Conservation (phyloP, 768 basidiomycete species). For the Phylloporus rhodoxanthus region DNA sequence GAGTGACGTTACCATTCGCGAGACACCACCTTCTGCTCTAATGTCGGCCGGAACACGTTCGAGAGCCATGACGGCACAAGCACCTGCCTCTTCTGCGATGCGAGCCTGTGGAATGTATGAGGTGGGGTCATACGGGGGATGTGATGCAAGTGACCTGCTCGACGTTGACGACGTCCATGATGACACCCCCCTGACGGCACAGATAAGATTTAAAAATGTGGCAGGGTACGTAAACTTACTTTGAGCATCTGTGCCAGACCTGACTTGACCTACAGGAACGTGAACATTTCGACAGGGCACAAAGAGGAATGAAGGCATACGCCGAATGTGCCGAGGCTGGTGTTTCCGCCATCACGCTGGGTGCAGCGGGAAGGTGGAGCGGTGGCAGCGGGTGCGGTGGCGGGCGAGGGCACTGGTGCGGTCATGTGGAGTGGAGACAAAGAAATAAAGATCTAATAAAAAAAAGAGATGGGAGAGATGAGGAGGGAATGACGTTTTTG, state of each 20-base stretch:
- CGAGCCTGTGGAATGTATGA: constrained; percentile 54
- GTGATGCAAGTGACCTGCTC: constrained; percentile 42
- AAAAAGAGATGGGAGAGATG: too few relatives aligned
- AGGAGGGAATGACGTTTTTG: not conserved
- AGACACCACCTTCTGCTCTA: constrained; percentile 85
- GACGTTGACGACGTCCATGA: constrained; percentile 92
- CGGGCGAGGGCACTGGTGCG: not conserved
- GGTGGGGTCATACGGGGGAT: constrained; percentile 6
- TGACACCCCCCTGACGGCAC: constrained; percentile 63
- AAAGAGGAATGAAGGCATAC: constrained; percentile 33
- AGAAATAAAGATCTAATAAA: not conserved
- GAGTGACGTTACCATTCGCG: constrained; percentile 72
- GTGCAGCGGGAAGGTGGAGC: constrained; percentile 46
- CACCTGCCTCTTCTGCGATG: constrained; percentile 95
- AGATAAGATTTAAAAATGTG: not conserved
- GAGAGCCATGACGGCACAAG: constrained; percentile 96
- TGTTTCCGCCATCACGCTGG: constrained; percentile 45
- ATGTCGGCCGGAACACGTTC: constrained; percentile 96
- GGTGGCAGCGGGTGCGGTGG: not conserved
- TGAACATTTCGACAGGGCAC: not conserved
- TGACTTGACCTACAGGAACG: constrained; percentile 66
- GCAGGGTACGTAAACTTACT: constrained; percentile 33
- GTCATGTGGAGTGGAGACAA: not conserved
- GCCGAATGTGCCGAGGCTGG: constrained; percentile 67
- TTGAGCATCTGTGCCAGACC: constrained; percentile 97